Percentiles rank a stretch among this genome's conserved stretches.
phyloP scores from a whole-genome alignment of 257 asterid genomes.

The Solanum pimpinellifolium region DNA sequence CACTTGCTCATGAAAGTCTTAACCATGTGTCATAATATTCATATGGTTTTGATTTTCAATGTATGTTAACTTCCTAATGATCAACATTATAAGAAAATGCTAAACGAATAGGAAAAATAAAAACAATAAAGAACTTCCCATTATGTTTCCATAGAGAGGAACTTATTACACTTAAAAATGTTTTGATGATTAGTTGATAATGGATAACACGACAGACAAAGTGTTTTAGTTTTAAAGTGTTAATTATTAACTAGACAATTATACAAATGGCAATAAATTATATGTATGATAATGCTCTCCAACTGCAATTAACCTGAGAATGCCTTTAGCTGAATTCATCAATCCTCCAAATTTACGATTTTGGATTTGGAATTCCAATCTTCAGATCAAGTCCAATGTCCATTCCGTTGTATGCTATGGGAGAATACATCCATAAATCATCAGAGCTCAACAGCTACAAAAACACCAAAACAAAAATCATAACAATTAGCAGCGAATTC shows the following conservation, averaged over 20 bases:
- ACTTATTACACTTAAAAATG: background rate
- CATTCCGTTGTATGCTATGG: constrained; percentile 80
- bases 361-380: constrained; percentile 3
- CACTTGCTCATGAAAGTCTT: background rate
- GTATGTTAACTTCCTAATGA: background rate
- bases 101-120: background rate
- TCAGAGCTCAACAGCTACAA: constrained; percentile 80
- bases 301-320: background rate
- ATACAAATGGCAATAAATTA: background rate
- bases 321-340: background rate
- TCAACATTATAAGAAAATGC: background rate
- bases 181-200: background rate
- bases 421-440: constrained; percentile 93
- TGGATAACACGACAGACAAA: background rate
- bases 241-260: background rate
- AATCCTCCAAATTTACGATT: background rate
- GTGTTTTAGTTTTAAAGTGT: background rate
- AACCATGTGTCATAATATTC: background rate
- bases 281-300: background rate
- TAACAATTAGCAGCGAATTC: background rate
- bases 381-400: constrained; percentile 50
- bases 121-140: background rate
- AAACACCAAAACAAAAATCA: background rate
- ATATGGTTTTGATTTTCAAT: background rate
- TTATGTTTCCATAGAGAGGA: background rate